These are phyloP conservation scores for Graphiopsis chlorocephala DNA, from an alignment of 2,329 filamentous ascomycete genomes.

Conservation along the genomic window DNA sequence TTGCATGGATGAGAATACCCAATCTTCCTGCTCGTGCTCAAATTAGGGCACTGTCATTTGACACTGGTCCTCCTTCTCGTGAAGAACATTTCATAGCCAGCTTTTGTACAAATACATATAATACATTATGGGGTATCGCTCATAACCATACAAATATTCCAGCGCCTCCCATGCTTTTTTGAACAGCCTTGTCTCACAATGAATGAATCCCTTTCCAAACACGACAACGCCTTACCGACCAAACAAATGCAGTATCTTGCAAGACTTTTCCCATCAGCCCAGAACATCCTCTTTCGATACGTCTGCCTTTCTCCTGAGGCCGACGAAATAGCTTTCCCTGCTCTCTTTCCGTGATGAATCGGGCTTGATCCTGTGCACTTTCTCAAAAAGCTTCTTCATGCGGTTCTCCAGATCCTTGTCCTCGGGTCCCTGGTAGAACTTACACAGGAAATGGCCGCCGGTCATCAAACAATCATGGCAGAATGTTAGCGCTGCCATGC, in stretches of 20 bases:
- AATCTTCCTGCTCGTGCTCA: neutral
- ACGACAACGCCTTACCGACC: neutral
- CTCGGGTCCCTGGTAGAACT: slow-evolving; percentile 91
- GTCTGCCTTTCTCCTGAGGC: slow-evolving; percentile 63
- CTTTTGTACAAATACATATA: slow-evolving; percentile 4
- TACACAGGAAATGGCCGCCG: slow-evolving; percentile 91
- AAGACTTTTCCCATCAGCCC: neutral
- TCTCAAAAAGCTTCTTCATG: slow-evolving; percentile 72
- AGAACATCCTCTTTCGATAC: slow-evolving; percentile 48
- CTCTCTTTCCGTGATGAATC: slow-evolving; percentile 74
- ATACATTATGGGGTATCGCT: slow-evolving; percentile 5
- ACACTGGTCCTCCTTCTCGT: neutral
- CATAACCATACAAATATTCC: neutral
- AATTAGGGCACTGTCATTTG: neutral
- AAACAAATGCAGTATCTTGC: neutral
- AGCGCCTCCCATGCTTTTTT: neutral
- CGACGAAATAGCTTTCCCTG: slow-evolving; percentile 84
- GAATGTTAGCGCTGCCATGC: slow-evolving; percentile 79
- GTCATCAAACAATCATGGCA: slow-evolving; percentile 76
- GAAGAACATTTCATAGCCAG: neutral
- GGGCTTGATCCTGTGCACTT: slow-evolving; percentile 84
- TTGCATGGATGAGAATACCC: neutral
- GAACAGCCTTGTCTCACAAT: neutral
- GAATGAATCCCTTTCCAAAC: neutral
- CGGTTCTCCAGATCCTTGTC: slow-evolving; percentile 75